Conservation (phyloP, 2,329 filamentous ascomycete genomes). For the Aspergillus glaucus region DNA sequence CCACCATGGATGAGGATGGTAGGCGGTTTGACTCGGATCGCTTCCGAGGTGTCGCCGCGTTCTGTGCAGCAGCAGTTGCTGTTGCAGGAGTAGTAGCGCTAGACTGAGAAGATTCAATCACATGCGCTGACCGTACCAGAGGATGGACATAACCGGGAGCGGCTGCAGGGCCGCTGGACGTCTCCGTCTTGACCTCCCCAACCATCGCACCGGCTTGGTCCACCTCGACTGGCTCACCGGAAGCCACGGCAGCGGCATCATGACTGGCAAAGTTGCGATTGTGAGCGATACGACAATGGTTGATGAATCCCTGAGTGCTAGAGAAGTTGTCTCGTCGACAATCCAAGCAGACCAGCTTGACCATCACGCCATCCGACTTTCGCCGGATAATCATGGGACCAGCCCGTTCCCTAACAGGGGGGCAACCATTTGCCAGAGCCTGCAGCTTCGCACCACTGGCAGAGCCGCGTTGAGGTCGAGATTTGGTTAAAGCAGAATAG, state of each 20-base stretch:
- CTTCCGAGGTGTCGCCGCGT: constrained; percentile 16
- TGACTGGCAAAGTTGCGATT: constrained; percentile 91
- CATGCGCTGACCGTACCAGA: constrained; percentile 52
- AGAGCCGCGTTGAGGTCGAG: constrained; percentile 50
- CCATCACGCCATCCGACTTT: constrained; percentile 71
- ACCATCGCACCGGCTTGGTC: constrained; percentile 51
- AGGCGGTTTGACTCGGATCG: constrained; percentile 6
- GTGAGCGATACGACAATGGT: constrained; percentile 95
- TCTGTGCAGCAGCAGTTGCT: constrained; percentile 11
- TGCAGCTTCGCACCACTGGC: constrained; percentile 61
- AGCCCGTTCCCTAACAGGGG: constrained; percentile 70
- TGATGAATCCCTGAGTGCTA: constrained; percentile 98
- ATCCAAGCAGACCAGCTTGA: constrained; percentile 84
- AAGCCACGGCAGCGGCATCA: constrained; percentile 83
- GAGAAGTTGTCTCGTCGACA: constrained; percentile 88
- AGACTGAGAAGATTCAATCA: constrained; percentile 13
- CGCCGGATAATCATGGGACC: constrained; percentile 80
- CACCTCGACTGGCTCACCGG: constrained; percentile 73
- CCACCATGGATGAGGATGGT: constrained; percentile 13
- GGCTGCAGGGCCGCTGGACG: constrained; percentile 15
- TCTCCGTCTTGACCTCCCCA: constrained; percentile 28
- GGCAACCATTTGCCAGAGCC: constrained; percentile 63
- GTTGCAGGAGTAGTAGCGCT: neutral
- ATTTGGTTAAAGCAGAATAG: constrained; percentile 43
- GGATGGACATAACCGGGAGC: constrained; percentile 55